A percentile compares a stretch with the other conserved stretches of the same genome.
Evolutionary conservation across 352 stramenopile species (phyloP).

Genomic region (Globisporangium megalacanthum): DNA sequence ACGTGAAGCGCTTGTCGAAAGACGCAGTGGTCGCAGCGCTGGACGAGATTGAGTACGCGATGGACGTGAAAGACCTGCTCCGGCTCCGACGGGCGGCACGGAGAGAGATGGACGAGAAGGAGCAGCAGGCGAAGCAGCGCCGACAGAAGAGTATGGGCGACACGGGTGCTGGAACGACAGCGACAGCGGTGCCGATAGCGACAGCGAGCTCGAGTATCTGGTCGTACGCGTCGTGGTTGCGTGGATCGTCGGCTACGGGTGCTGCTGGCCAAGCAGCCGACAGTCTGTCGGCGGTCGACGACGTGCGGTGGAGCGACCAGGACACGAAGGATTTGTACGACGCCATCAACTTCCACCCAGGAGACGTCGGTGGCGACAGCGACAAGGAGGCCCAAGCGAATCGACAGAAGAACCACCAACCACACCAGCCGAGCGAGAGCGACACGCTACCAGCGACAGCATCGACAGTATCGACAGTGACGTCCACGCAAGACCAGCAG

Average conservation of each 20-base stretch:
- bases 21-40: conserved; percentile 39
- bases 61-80: conserved; percentile 72
- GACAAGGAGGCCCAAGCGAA: too few species aligned
- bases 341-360: conserved; percentile 76
- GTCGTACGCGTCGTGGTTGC: conserved; percentile 74
- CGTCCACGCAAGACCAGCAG: conserved; percentile 29
- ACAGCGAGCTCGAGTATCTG: conserved; percentile 36
- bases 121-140: conserved; percentile 25
- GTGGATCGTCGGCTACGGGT: neutral
- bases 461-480: neutral
- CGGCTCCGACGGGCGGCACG: conserved; percentile 46
- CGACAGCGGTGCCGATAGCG: neutral
- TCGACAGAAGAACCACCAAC: conserved; percentile 10
- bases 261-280: neutral
- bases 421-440: conserved; percentile 1
- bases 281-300: conserved; percentile 13
- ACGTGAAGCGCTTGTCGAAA: conserved; percentile 39
- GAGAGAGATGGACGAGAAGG: conserved; percentile 28
- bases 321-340: conserved; percentile 77
- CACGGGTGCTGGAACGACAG: neutral
- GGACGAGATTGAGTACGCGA: conserved; percentile 59
- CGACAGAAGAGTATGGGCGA: conserved; percentile 7
- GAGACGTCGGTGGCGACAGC: conserved; percentile 13
- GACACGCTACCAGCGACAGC: neutral
- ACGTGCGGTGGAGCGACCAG: conserved; percentile 81